A percentile compares a stretch with the other conserved stretches of the same genome.
These are phyloP conservation scores for Acmispon strigosus DNA, from an alignment of 306 rosid genomes.

Conservation along the genomic window DNA sequence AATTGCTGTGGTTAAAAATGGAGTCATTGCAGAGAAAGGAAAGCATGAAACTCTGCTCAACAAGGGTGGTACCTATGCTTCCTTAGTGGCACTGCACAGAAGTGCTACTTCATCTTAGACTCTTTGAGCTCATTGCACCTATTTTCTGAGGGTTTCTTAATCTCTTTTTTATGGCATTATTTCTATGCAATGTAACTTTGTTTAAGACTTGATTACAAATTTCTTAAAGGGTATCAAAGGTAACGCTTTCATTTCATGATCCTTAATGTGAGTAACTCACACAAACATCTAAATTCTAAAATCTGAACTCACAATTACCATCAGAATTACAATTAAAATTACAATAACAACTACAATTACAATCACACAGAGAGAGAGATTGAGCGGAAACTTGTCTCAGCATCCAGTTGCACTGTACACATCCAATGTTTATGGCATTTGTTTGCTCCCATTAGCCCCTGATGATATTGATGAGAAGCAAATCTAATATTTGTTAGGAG, in stretches of 20 bases:
- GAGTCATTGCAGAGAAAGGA: conserved; percentile 66
- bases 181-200: background rate
- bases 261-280: background rate
- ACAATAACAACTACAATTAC: no score
- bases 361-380: background rate
- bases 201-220: background rate
- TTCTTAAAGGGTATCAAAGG: background rate
- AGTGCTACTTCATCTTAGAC: conserved; percentile 32
- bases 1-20: conserved; percentile 65
- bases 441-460: background rate
- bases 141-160: background rate
- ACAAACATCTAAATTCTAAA: background rate
- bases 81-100: conserved; percentile 52
- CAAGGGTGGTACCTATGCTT: conserved; percentile 53
- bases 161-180: background rate
- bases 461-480: background rate
- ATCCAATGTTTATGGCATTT: background rate
- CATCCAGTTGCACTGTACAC: background rate
- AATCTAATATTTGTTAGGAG: background rate
- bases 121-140: background rate
- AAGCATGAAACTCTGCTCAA: conserved; percentile 52
- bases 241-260: background rate
- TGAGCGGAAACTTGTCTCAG: background rate
- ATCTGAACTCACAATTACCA: no score
- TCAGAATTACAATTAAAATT: background rate